Conservation (phyloP, 371 early-diverging fungal genomes). For the Amoeboradix gromovi region DNA sequence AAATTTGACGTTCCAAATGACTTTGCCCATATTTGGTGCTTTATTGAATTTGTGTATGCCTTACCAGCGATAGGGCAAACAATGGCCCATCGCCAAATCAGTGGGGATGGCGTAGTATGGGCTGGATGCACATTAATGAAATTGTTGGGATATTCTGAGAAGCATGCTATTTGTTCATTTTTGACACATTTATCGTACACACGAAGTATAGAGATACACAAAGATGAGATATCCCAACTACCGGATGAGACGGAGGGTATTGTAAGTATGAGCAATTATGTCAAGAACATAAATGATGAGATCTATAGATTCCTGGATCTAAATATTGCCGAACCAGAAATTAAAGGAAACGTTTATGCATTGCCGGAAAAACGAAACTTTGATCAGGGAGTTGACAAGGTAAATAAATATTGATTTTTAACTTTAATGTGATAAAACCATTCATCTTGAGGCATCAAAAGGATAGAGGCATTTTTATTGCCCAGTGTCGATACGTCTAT, state of each 20-base stretch:
- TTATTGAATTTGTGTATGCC: not conserved
- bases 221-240: not conserved
- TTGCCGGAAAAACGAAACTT: too few relatives aligned
- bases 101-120: not conserved
- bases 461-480: too few relatives aligned
- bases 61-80: not conserved
- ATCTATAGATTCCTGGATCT: not conserved
- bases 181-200: not conserved
- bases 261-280: not conserved
- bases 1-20: not conserved
- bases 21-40: not conserved
- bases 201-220: not conserved
- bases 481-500: too few relatives aligned
- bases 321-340: not conserved
- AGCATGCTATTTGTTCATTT: not conserved
- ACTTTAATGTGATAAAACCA: too few relatives aligned
- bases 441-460: too few relatives aligned
- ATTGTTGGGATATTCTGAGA: not conserved
- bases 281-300: not conserved
- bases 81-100: not conserved
- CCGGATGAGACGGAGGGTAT: not conserved
- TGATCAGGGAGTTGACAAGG: too few relatives aligned
- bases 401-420: too few relatives aligned
- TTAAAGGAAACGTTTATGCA: too few relatives aligned
- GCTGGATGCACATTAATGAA: not conserved